Evolutionary conservation across 306 rosid species (phyloP).

Genomic region (Begonia masoniana): DNA sequence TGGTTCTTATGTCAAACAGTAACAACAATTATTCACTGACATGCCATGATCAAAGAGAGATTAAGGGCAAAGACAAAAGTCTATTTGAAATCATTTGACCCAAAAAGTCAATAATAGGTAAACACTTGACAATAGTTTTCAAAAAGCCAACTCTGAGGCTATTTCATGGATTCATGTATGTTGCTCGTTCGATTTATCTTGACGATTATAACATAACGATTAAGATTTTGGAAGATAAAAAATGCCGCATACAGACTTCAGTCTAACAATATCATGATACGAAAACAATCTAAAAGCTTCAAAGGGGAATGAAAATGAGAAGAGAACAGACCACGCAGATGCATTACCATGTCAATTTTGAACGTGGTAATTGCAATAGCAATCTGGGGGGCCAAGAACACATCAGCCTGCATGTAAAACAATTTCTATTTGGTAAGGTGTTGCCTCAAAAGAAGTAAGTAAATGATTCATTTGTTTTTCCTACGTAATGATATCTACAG

Average conservation of each 20-base stretch:
- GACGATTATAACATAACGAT: too few species aligned
- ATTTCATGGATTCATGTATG: neutral
- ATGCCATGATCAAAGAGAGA: too few species aligned
- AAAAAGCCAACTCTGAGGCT: neutral
- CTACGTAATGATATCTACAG: too few species aligned
- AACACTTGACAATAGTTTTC: neutral
- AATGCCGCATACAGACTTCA: neutral
- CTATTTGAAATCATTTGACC: too few species aligned
- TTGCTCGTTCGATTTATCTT: too few species aligned
- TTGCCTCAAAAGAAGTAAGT: too few species aligned
- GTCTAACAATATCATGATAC: neutral
- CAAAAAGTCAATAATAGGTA: too few species aligned
- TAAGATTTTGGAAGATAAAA: neutral
- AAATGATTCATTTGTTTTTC: too few species aligned
- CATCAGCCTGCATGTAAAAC: slow-evolving; percentile 22
- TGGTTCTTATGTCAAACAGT: too few species aligned
- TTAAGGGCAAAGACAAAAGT: too few species aligned
- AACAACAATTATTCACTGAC: too few species aligned
- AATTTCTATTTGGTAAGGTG: slow-evolving; percentile 4
- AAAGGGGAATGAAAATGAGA: neutral
- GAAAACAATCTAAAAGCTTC: neutral
- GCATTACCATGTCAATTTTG: slow-evolving; percentile 21
- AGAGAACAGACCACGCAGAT: neutral
- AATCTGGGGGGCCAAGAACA: slow-evolving; percentile 37
- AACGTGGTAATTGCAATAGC: slow-evolving; percentile 9